Conservation (phyloP, 2,329 filamentous ascomycete species). For the Chaetomiaceae sp. region DNA sequence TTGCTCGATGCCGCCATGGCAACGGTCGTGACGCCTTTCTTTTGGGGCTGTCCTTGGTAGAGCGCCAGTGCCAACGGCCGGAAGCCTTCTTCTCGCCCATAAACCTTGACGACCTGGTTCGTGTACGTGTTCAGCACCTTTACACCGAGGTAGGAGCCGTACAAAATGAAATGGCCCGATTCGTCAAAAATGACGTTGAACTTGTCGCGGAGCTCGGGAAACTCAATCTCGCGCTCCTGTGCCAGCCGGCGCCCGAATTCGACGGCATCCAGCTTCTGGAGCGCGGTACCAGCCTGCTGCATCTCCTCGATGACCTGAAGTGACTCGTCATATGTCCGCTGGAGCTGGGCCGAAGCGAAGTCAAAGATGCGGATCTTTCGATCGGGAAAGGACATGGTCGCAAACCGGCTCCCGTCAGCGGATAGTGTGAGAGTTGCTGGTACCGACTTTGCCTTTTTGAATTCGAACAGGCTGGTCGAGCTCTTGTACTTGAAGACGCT, state of each 20-base stretch:
- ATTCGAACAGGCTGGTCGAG: slow-evolving; percentile 89
- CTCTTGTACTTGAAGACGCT: slow-evolving; percentile 92
- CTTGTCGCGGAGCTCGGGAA: slow-evolving; percentile 60
- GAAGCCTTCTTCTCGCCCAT: slow-evolving; percentile 84
- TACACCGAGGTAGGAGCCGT: slow-evolving; percentile 84
- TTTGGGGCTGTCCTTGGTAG: slow-evolving; percentile 93
- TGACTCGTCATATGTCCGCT: slow-evolving; percentile 93
- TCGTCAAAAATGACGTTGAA: slow-evolving; percentile 93
- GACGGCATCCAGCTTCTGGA: slow-evolving; percentile 78
- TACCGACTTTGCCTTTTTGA: slow-evolving; percentile 88
- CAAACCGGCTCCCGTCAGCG: slow-evolving; percentile 79
- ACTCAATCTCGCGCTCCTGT: slow-evolving; percentile 80
- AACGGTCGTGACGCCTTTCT: slow-evolving; percentile 87
- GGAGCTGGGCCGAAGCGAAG: slow-evolving; percentile 81
- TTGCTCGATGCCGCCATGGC: slow-evolving; percentile 97
- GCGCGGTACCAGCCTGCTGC: slow-evolving; percentile 86
- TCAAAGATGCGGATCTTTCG: slow-evolving; percentile 91
- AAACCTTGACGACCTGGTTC: slow-evolving; percentile 85
- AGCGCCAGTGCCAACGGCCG: slow-evolving; percentile 77
- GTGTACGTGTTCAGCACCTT: slow-evolving; percentile 97
- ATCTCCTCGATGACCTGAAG: slow-evolving; percentile 84
- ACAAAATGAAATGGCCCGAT: slow-evolving; percentile 90
- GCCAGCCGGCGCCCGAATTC: slow-evolving; percentile 89
- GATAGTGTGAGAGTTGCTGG: slow-evolving; percentile 81
- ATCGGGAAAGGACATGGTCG: slow-evolving; percentile 86